A percentile compares a stretch with the other conserved stretches of the same genome.
Conservation (phyloP, 306 rosid species). For the Cicer arietinum region DNA sequence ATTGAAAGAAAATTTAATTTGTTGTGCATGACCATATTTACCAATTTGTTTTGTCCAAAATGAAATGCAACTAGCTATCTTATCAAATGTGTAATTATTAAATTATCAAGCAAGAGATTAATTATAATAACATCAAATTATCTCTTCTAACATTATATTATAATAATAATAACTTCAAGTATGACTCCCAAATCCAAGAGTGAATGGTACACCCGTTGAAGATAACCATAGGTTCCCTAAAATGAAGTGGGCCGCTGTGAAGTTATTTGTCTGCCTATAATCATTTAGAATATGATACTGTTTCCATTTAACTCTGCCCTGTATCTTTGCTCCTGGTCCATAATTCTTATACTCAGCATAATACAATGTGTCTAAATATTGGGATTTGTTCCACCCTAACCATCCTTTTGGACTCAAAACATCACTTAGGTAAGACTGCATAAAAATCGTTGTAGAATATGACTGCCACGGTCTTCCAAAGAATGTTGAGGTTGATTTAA, state of each 20-base stretch:
- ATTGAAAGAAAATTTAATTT: no score
- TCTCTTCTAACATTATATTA: no score
- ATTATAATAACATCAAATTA: no score
- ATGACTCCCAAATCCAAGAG: constrained; percentile 48
- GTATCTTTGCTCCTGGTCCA: constrained; percentile 61
- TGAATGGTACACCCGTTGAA: constrained; percentile 64
- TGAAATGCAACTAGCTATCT: no score
- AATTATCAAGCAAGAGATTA: no score
- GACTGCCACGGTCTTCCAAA: no score
- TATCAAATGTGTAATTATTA: no score
- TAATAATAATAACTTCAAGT: not conserved
- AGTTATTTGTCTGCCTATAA: constrained; percentile 53
- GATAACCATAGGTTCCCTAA: constrained; percentile 51
- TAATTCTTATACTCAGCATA: constrained; percentile 66
- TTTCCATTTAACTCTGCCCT: constrained; percentile 58
- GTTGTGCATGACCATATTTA: no score
- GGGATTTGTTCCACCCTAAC: constrained; percentile 45
- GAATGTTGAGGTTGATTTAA: no score
- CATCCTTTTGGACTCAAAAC: constrained; percentile 70
- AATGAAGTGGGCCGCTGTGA: constrained; percentile 57
- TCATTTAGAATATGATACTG: constrained; percentile 59
- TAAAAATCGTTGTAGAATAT: not conserved
- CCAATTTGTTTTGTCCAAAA: no score
- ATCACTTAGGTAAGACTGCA: constrained; percentile 63
- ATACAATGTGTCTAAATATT: constrained; percentile 57